Evolutionary conservation across 306 rosid genomes (phyloP).

Genomic region (Cicer cuneatum): DNA sequence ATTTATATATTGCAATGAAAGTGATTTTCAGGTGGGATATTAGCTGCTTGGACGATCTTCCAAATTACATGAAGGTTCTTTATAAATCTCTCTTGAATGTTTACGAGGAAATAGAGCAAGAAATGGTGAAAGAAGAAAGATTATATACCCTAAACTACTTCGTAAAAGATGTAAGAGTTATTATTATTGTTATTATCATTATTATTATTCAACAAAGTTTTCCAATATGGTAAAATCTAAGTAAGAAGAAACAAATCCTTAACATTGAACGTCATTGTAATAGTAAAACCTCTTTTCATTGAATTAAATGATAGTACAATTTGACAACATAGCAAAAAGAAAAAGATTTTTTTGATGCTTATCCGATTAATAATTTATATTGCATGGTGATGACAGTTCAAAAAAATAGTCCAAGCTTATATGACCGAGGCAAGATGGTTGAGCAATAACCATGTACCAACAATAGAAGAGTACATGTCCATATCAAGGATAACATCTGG

Average conservation of each 20-base stretch:
- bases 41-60: background rate
- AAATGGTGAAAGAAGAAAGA: constrained; percentile 34
- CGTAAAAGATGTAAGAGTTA: background rate
- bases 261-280: too few species aligned
- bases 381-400: background rate
- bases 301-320: too few species aligned
- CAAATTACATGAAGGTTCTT: background rate
- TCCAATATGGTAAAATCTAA: too few species aligned
- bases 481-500: background rate
- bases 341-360: too few species aligned
- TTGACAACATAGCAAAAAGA: too few species aligned
- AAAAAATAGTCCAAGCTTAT: background rate
- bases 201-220: too few species aligned
- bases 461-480: background rate
- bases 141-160: constrained; percentile 26
- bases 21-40: constrained; percentile 3
- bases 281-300: too few species aligned
- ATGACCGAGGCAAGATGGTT: background rate
- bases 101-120: constrained; percentile 15
- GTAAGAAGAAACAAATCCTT: too few species aligned
- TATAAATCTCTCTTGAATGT: background rate
- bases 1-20: too few species aligned
- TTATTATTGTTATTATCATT: too few species aligned
- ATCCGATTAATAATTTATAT: too few species aligned
- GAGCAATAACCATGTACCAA: background rate